Percentiles rank a stretch among this genome's conserved stretches.
phyloP scores from a whole-genome alignment of 1,284 basidiomycete species.

The Tilletia indica region DNA sequence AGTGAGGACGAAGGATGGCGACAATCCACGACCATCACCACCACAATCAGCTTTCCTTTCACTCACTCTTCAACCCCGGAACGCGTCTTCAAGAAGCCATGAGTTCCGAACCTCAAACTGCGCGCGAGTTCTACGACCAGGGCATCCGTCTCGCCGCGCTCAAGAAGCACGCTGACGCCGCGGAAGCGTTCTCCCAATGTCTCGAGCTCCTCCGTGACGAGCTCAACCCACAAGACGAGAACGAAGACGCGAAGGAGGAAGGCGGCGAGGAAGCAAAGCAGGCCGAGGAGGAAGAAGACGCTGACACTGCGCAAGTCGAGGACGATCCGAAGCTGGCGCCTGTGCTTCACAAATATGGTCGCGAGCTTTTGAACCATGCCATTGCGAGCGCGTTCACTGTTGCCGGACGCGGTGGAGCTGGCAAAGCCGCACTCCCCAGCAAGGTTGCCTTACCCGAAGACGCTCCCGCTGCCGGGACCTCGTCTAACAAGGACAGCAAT shows the following conservation, averaged over 20 bases:
- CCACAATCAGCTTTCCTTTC: too few relatives aligned
- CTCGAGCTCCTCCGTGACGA: constrained; percentile 10
- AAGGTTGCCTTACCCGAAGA: neutral
- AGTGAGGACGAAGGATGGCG: too few relatives aligned
- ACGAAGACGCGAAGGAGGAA: neutral
- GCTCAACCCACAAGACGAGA: neutral
- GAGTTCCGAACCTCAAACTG: neutral
- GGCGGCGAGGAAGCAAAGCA: neutral
- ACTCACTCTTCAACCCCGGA: too few relatives aligned
- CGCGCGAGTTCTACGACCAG: constrained; percentile 11
- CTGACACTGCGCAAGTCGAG: neutral
- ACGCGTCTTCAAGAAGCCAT: neutral
- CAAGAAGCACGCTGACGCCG: constrained; percentile 16
- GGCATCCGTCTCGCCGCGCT: constrained; percentile 13
- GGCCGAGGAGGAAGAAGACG: neutral
- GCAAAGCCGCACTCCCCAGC: neutral
- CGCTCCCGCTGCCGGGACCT: neutral
- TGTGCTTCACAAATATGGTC: constrained; percentile 8
- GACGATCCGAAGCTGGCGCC: constrained; percentile 11
- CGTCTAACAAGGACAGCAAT: neutral
- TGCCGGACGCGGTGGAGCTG: neutral
- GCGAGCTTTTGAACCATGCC: neutral
- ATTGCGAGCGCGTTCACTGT: neutral
- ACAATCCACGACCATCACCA: too few relatives aligned
- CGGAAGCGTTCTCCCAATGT: constrained; percentile 13